Evolutionary conservation across 1,284 basidiomycete genomes (phyloP).

Genomic region (Butyriboletus appendiculatus): DNA sequence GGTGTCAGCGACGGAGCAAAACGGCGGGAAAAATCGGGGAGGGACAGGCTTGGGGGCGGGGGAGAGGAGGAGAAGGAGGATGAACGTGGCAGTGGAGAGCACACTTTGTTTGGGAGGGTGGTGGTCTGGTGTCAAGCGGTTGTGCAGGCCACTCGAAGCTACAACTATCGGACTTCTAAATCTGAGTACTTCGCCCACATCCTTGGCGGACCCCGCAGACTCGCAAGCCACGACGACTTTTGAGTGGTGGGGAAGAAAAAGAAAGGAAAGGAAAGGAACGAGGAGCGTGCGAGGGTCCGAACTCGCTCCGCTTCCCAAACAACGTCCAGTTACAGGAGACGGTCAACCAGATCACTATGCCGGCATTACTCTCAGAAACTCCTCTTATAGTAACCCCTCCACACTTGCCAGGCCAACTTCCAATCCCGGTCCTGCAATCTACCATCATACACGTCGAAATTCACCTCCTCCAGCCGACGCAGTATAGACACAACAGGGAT

Average conservation of each 20-base stretch:
- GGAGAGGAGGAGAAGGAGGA: not conserved
- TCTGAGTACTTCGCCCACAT: constrained; percentile 30
- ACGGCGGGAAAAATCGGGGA: constrained; percentile 2
- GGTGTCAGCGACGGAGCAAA: not conserved
- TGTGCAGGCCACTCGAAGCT: constrained; percentile 31
- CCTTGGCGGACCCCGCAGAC: constrained; percentile 33
- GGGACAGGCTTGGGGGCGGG: not conserved
- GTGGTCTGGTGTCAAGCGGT: constrained; percentile 37
- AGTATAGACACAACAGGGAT: constrained; percentile 78
- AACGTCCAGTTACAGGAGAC: constrained; percentile 9
- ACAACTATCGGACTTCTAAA: constrained; percentile 45
- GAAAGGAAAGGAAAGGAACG: not conserved
- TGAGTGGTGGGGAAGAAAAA: not conserved
- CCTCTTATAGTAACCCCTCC: constrained; percentile 68
- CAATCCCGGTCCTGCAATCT: constrained; percentile 77
- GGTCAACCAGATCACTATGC: constrained; percentile 27
- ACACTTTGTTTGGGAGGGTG: constrained; percentile 36
- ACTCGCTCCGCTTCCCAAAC: constrained; percentile 5
- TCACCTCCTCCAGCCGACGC: constrained; percentile 68
- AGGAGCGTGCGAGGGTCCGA: not conserved
- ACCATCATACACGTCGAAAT: constrained; percentile 84
- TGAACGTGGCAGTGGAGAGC: constrained; percentile 2
- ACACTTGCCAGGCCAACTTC: constrained; percentile 85
- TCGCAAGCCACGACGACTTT: constrained; percentile 24
- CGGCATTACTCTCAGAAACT: constrained; percentile 48